Percentiles rank a stretch among this genome's conserved stretches.
Conservation (phyloP, 78 protist genomes). For the Dictyostelium capitatum region DNA sequence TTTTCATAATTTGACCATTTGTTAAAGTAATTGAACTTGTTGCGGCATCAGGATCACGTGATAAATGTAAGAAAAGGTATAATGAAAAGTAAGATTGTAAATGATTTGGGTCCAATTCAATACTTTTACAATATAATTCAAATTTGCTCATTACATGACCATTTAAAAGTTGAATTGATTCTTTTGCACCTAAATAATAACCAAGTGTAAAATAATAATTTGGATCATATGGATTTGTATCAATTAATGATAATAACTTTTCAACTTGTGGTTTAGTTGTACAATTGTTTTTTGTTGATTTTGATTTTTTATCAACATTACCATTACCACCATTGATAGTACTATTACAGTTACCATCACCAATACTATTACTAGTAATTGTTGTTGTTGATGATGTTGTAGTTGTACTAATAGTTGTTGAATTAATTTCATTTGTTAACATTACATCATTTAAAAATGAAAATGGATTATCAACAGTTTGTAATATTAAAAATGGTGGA, state of each 20-base stretch:
- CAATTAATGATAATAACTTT: neutral
- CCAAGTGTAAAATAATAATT: neutral
- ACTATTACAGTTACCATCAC: too few relatives aligned
- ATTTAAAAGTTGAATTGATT: neutral
- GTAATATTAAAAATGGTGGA: neutral
- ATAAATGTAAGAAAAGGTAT: neutral
- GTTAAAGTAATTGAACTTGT: neutral
- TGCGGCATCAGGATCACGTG: neutral
- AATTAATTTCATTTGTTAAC: neutral
- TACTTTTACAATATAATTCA: neutral
- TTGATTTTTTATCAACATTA: neutral
- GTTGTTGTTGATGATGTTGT: too few relatives aligned
- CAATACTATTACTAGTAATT: too few relatives aligned
- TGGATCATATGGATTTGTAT: neutral
- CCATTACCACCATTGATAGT: too few relatives aligned
- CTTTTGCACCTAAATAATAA: neutral
- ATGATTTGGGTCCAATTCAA: slow-evolving; percentile 14
- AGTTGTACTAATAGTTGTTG: too few relatives aligned
- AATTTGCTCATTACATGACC: neutral
- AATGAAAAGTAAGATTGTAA: neutral
- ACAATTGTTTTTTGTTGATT: neutral
- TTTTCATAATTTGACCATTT: neutral
- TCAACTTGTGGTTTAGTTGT: neutral
- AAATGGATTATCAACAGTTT: slow-evolving; percentile 11
- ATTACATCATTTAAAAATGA: slow-evolving; percentile 5